phyloP scores from a whole-genome alignment of 352 stramenopile species.

The Saprolegnia diclina region DNA sequence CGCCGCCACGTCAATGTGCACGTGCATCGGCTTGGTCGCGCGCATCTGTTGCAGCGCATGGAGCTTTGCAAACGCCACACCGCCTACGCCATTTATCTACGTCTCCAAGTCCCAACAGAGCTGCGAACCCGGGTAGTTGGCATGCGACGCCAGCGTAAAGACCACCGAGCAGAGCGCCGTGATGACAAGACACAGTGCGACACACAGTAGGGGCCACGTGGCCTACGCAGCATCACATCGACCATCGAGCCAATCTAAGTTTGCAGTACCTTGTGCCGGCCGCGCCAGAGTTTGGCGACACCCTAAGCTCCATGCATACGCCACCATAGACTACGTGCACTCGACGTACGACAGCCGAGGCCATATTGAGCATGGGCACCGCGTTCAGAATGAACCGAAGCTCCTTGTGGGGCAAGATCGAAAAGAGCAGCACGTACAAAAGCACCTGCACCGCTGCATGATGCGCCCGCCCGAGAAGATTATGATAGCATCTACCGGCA shows the following conservation, averaged over 20 bases:
- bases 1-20: constrained; percentile 91
- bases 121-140: constrained; percentile 90
- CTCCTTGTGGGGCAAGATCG: constrained; percentile 97
- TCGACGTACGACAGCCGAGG: constrained; percentile 80
- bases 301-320: too few relatives aligned
- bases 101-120: neutral
- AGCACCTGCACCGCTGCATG: constrained; percentile 26
- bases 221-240: constrained; percentile 32
- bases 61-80: constrained; percentile 54
- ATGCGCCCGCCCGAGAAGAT: neutral
- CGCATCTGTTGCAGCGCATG: constrained; percentile 43
- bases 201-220: constrained; percentile 46
- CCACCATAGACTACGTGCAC: too few relatives aligned
- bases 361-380: constrained; percentile 94
- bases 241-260: neutral
- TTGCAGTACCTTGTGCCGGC: constrained; percentile 45
- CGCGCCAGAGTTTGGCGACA: constrained; percentile 59
- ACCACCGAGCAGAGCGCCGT: constrained; percentile 43
- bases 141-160: constrained; percentile 63
- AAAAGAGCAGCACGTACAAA: constrained; percentile 93
- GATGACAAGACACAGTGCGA: constrained; percentile 42
- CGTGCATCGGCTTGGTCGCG: constrained; percentile 33
- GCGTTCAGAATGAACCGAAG: constrained; percentile 97
- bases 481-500: constrained; percentile 12
- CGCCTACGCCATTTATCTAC: constrained; percentile 34